phyloP scores from a whole-genome alignment of 2,329 filamentous ascomycete genomes.

The Fusarium lateritium region DNA sequence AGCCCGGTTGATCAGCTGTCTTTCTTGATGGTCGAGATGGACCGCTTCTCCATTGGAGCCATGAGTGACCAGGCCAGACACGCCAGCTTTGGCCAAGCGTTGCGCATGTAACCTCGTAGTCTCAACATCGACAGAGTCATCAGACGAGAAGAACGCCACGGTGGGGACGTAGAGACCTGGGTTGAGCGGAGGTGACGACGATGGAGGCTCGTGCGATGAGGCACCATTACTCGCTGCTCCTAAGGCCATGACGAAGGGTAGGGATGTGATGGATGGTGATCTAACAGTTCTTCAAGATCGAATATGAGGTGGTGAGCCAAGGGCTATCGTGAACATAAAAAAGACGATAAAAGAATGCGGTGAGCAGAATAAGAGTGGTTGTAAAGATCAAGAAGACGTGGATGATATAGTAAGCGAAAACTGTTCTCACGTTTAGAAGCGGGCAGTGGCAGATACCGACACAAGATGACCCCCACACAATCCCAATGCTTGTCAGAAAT shows the following conservation, averaged over 20 bases:
- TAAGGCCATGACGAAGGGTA: not conserved
- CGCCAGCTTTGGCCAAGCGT: slow-evolving; percentile 73
- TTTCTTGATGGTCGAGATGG: slow-evolving; percentile 76
- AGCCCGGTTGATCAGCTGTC: slow-evolving; percentile 71
- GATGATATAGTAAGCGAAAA: not conserved
- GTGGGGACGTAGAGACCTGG: slow-evolving; percentile 73
- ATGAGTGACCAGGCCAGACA: slow-evolving; percentile 77
- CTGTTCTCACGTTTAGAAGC: not conserved
- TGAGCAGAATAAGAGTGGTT: not conserved
- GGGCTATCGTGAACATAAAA: not conserved
- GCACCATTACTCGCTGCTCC: not conserved
- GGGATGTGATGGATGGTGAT: not conserved
- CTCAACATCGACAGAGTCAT: slow-evolving; percentile 69
- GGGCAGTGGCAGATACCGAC: not conserved
- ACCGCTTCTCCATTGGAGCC: slow-evolving; percentile 83
- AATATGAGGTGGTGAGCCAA: not conserved
- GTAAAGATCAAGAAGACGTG: not conserved
- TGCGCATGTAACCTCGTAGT: slow-evolving; percentile 67
- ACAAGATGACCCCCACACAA: not conserved
- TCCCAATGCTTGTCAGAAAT: not conserved
- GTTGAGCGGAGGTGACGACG: not conserved
- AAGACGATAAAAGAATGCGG: not conserved
- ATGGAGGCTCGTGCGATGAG: not conserved
- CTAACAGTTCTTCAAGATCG: not conserved
- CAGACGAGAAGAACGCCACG: slow-evolving; percentile 71